Evolutionary conservation across 192 early-diverging fungal genomes (phyloP), one percentile per base, ranked within the genome.

Genomic region (Backusella morwellensis): DNA sequence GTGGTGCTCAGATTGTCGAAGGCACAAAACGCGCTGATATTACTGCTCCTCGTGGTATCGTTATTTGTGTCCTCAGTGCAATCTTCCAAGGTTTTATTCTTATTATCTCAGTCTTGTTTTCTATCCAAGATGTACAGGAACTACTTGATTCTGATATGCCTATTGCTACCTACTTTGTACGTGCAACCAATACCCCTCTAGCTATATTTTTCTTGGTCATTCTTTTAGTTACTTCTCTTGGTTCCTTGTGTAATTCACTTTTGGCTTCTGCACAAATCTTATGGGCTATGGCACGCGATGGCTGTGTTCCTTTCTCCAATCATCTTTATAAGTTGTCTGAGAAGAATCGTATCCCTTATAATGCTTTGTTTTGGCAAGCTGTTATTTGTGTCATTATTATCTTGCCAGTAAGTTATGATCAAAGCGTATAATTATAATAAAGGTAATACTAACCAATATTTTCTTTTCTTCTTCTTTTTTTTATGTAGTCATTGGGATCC

Each of bases 231-330:
- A 79, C 80, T 42, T 82, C 85, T 66, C 78, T 87, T 54, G 84
- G 82, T 59, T 85, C 82, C 17, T 74, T 83, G 17, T 80, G 77
- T 67, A 82, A 84, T 23, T 85, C 76, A 3, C 67, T 83, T 11
- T 78, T 83, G 0, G 86, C 82, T 67, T 78, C 77, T 38, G 82
- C 79, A 12, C 86, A 84, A 19, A 80, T 87, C 63, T 82, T 85
- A 35, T 87, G 84, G 79, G 82, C 86, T 21, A 82, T 87, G 75
- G 78, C 86, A 26, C 86, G 86, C 26, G 86, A 87, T 73, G 82
- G 84, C 40, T 82, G 82, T 70, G 79, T 87, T 72, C 86, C 86
- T 3, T 78, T 80, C 42, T 83, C 84, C 12, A 80, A 78, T 11
- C 81, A 78, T 56, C 77, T 83, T 15, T 84, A 87, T 40, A 63